Evolutionary conservation across 768 basidiomycete species (phyloP), one percentile per base, ranked within the genome.

Genomic region (Asterophora parasitica): DNA sequence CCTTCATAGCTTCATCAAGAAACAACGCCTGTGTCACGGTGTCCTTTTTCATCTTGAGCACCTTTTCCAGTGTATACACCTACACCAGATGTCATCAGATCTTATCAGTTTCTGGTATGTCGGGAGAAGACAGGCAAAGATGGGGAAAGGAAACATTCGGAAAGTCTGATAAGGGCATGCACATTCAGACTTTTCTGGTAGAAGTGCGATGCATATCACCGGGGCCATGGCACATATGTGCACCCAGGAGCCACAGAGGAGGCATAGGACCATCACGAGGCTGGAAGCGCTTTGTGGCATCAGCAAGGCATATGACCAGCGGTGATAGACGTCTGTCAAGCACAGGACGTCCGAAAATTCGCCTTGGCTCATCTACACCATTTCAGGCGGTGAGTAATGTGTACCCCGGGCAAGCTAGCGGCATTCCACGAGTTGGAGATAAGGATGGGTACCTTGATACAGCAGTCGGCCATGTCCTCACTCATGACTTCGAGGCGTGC

Each of bases 21-120:
- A 98, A 98, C 2, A 86, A 69, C 0, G 76, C 68, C 49, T 90
- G 85, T 0, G 88, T 83, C 28, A 77, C 69, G 0, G 85, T 72
- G 60, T 98, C 94, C 63, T 80, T 86, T 72, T 97, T 97, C 59
- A 95, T 65, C 58, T 79, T 82, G 30, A 98, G 71, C 2, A 98
- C 95, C 60, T 92, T 96, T 67, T 98, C 95, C 4, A 99, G 78
- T 0, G 87, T 88, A 64, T 98, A 95, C 5, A 98, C 91, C 92
- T 93, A 55, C n/a, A 31, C 36, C 20, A 19, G 13, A 13, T 6
- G 19, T 20, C 17, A 16, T 30, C 19, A 35, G 15, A 23, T 23
- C 23, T 23, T 23, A 23, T 23, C 23, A 23, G 23, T 46, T 17
- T n/a, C 28, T 12, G 38, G 32, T 31, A 12, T 3, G 11, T 32